Evolutionary conservation across 805 yeast genomes (phyloP).

Genomic region (Dipodascus albidus): DNA sequence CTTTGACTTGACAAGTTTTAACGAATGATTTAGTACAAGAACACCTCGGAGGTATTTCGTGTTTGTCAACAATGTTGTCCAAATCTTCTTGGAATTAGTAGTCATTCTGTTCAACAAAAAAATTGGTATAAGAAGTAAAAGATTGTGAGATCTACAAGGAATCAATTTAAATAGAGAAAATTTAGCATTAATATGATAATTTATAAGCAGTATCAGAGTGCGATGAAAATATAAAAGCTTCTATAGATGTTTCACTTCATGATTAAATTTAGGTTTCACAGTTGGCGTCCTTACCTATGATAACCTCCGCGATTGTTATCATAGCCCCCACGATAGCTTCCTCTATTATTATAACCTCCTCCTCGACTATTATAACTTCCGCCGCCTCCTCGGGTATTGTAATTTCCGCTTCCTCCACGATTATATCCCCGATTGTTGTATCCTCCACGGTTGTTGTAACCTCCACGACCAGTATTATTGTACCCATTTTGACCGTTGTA

Average conservation of each 20-base stretch:
- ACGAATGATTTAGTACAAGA: conserved; percentile 37
- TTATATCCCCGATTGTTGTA: conserved; percentile 10
- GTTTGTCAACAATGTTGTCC: conserved; percentile 49
- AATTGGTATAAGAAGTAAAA: no score
- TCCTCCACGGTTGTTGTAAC: conserved; percentile 13
- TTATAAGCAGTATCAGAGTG: no score
- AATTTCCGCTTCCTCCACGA: conserved; percentile 3
- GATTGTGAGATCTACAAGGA: no score
- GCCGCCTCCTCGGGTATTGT: background rate
- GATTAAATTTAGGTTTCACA: no score
- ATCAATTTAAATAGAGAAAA: no score
- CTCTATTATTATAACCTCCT: conserved; percentile 3
- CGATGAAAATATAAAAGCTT: no score
- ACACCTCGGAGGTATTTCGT: conserved; percentile 40
- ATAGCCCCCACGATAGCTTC: conserved; percentile 15
- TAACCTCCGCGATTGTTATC: conserved; percentile 13
- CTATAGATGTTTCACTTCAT: no score
- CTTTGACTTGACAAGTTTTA: conserved; percentile 31
- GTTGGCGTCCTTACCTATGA: no score
- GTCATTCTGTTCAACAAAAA: no score
- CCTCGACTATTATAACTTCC: conserved; percentile 3
- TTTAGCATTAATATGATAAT: no score
- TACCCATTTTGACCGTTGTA: conserved; percentile 6
- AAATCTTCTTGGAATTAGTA: conserved; percentile 22
- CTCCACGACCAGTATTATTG: conserved; percentile 8